These are phyloP conservation scores for Aquilaria agallochum DNA, from an alignment of 441 rosid species.

Conservation along the genomic window DNA sequence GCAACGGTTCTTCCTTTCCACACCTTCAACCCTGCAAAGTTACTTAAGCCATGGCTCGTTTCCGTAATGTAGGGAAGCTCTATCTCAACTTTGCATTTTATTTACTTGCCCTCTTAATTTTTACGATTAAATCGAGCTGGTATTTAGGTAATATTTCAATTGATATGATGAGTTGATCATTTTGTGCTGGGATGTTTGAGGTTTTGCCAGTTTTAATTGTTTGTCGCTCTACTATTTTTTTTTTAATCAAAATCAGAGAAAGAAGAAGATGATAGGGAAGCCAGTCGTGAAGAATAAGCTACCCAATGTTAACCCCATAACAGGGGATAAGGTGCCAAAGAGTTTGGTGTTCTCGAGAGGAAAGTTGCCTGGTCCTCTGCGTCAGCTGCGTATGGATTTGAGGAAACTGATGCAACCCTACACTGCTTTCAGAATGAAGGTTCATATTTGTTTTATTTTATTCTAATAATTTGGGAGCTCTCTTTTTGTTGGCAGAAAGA, in stretches of 20 bases:
- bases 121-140: too few species aligned
- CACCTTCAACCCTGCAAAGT: too few species aligned
- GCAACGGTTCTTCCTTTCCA: too few species aligned
- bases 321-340: constrained; percentile 84
- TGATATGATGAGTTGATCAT: background rate
- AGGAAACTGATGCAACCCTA: constrained; percentile 93
- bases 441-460: constrained; percentile 1
- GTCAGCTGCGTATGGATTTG: constrained; percentile 81
- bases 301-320: constrained; percentile 58
- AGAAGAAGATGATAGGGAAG: constrained; percentile 50
- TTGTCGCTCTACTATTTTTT: background rate
- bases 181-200: too few species aligned
- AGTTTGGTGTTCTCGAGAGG: constrained; percentile 88
- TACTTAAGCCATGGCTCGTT: constrained; percentile 35
- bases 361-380: constrained; percentile 72
- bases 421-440: constrained; percentile 91
- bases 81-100: background rate
- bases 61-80: constrained; percentile 39
- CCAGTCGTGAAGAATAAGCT: constrained; percentile 47
- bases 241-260: constrained; percentile 33
- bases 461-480: background rate
- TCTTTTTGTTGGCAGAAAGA: background rate
- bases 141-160: too few species aligned
- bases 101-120: background rate
- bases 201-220: background rate